Percentiles rank a stretch among this genome's conserved stretches.
Conservation (phyloP, 2,329 filamentous ascomycete species). For the Xylaria polymorpha region DNA sequence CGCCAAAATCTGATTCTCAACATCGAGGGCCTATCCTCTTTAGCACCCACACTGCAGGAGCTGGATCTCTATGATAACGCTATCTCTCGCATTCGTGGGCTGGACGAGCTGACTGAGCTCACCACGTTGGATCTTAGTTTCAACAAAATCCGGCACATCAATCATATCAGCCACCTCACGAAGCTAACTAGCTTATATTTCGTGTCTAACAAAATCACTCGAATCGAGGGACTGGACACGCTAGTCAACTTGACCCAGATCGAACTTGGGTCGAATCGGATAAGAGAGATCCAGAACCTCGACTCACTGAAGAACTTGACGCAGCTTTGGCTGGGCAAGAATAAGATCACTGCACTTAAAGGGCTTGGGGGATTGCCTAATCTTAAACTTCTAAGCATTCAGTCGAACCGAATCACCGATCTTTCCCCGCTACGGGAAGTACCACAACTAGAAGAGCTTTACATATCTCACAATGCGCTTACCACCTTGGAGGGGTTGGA, state of each 20-base stretch:
- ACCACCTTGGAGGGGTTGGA: conserved; percentile 80
- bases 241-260: conserved; percentile 81
- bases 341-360: conserved; percentile 89
- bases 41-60: conserved; percentile 78
- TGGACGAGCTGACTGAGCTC: conserved; percentile 81
- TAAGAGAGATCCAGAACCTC: conserved; percentile 88
- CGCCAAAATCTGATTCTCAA: conserved; percentile 90
- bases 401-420: conserved; percentile 89
- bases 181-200: conserved; percentile 88
- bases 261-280: conserved; percentile 91
- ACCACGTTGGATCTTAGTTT: conserved; percentile 90
- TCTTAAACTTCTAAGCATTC: conserved; percentile 89
- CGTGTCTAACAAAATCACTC: conserved; percentile 92
- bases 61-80: conserved; percentile 98
- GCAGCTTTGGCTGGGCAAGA: conserved; percentile 94
- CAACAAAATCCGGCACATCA: conserved; percentile 99
- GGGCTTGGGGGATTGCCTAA: conserved; percentile 80
- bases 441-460: conserved; percentile 86
- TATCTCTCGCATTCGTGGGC: conserved; percentile 84
- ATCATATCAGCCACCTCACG: conserved; percentile 81
- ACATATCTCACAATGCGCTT: conserved; percentile 95
- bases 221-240: conserved; percentile 84
- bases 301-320: conserved; percentile 81
- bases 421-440: conserved; percentile 81
- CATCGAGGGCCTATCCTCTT: conserved; percentile 76